phyloP scores from a whole-genome alignment of 768 basidiomycete species.

The Tephrocybe sp. region DNA sequence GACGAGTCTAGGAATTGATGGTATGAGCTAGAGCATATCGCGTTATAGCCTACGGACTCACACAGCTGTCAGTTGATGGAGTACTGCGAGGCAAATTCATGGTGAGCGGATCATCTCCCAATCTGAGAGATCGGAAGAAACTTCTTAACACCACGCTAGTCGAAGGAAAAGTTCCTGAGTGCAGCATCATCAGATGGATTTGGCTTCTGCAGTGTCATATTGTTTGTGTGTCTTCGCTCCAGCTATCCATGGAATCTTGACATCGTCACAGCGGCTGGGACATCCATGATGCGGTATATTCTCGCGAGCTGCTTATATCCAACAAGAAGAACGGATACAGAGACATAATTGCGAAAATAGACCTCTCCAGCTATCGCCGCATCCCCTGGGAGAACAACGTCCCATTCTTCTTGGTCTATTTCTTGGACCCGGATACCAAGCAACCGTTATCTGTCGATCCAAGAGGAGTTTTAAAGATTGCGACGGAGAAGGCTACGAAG shows the following conservation, averaged over 20 bases:
- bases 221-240: constrained; percentile 40
- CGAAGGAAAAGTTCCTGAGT: constrained; percentile 87
- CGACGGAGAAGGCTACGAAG: constrained; percentile 48
- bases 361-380: constrained; percentile 83
- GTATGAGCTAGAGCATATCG: constrained; percentile 35
- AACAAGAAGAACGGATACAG: constrained; percentile 92
- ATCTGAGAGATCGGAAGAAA: neutral
- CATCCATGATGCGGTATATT: constrained; percentile 86
- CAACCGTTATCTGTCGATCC: constrained; percentile 82
- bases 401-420: constrained; percentile 92
- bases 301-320: constrained; percentile 84
- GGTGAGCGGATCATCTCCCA: constrained; percentile 36
- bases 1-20: constrained; percentile 56
- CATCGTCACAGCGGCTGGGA: constrained; percentile 73
- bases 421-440: constrained; percentile 84
- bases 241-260: neutral
- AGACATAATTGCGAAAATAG: constrained; percentile 84
- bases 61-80: constrained; percentile 70
- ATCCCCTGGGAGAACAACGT: constrained; percentile 92
- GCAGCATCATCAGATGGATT: constrained; percentile 81
- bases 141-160: constrained; percentile 44
- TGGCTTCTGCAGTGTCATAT: constrained; percentile 92
- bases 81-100: constrained; percentile 94
- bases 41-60: neutral
- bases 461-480: constrained; percentile 70